Evolutionary conservation across 352 stramenopile species (phyloP).

Genomic region (Phytophthora constricta): DNA sequence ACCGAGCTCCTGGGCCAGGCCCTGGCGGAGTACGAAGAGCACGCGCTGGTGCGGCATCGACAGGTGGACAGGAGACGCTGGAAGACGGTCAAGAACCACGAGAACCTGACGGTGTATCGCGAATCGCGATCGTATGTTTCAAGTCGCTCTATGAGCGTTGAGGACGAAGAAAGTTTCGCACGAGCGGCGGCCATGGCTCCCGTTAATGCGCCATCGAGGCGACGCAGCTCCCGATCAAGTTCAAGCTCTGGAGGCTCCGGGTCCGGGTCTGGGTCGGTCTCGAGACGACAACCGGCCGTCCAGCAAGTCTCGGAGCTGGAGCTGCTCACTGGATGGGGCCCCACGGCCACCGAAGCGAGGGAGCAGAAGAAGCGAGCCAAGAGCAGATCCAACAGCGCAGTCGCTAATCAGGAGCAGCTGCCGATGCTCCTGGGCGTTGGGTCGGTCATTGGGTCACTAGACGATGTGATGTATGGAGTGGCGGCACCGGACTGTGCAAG

Average conservation of each 20-base stretch:
- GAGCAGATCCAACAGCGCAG: conserved; percentile 12
- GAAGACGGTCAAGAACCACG: conserved; percentile 41
- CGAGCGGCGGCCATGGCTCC: conserved; percentile 12
- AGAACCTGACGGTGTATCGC: conserved; percentile 41
- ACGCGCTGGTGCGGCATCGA: conserved; percentile 35
- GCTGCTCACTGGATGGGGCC: conserved; percentile 41
- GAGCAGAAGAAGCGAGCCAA: conserved; percentile 39
- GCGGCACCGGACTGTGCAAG: conserved; percentile 59
- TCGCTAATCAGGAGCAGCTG: conserved; percentile 18
- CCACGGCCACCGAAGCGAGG: conserved; percentile 35
- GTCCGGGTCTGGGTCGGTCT: conserved; percentile 23
- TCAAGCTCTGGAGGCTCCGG: conserved; percentile 28
- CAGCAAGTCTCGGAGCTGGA: conserved; percentile 41
- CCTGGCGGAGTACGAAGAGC: conserved; percentile 45
- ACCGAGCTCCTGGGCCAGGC: conserved; percentile 37
- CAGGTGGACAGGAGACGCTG: conserved; percentile 44
- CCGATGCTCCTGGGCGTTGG: conserved; percentile 53
- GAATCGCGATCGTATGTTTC: conserved; percentile 35
- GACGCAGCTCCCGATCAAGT: conserved; percentile 25
- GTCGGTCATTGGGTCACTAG: conserved; percentile 45
- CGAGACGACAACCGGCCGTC: conserved; percentile 22
- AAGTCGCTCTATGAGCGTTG: conserved; percentile 25
- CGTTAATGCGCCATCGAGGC: not conserved
- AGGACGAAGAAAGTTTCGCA: conserved; percentile 34
- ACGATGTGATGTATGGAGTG: conserved; percentile 69